Evolutionary conservation across 352 stramenopile genomes (phyloP), one percentile per base, ranked within the genome.

Genomic region (Albugo candida): DNA sequence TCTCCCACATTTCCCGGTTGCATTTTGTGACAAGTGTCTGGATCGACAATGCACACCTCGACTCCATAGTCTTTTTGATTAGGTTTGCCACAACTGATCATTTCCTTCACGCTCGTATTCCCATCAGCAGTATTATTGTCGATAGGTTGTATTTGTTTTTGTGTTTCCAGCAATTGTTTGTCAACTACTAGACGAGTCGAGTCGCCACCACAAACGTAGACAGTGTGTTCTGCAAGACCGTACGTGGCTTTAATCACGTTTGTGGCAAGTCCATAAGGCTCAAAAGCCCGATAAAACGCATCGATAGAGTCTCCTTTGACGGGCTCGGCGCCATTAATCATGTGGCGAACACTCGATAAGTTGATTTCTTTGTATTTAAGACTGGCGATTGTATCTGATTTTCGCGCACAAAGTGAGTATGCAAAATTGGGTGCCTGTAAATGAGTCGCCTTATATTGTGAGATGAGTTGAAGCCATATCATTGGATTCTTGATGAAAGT

Each of bases 211-310:
- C 86, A 97, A 45, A 98, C 94, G 62, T 96, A 98, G 31, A 99
- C 96, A 1, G 94, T 98, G 61, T 97, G 88, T 66, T 99, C 96
- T 11, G 96, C 96, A n/a, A 99, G 67, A n/a, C 96, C 96, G 62
- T 99, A 99, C 13, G 91, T 98, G 2, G 93, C 93, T 52, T 89
- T 95, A 49, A 99, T 86, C 5, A 97, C 89, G 31, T 70, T 72
- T 0, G 63, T 41, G 0, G 49, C 41, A 1, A 99, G 63, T 12
- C 89, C 86, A 57, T 83, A 95, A 6, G 65, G 73, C 43, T 53
- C 60, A 63, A 98, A 98, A 1, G 71, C 76, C 5, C 58, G 60
- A 53, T 93, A 83, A 47, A 97, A 97, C 1, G 59, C 63, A 40
- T 93, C 68, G 2, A 96, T 77, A 0, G 77, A 70, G 1, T 77